Evolutionary conservation across 495 filamentous ascomycete genomes (phyloP).

Genomic region (Xylaria flabelliformis): DNA sequence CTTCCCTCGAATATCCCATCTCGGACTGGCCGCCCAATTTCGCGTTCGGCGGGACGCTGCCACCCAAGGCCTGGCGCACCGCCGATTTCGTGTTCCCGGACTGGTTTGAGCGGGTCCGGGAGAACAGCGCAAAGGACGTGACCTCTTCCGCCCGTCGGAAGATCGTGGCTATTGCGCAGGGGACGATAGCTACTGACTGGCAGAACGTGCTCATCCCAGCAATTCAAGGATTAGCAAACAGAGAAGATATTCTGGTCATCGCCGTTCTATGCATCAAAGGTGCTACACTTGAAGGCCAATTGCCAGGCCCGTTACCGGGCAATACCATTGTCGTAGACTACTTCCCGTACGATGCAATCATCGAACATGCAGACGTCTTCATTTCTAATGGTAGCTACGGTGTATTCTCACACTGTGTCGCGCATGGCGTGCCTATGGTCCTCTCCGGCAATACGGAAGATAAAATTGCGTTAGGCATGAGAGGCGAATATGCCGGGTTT

Average conservation of each 20-base stretch:
- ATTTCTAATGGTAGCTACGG: conserved; percentile 47
- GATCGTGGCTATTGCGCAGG: conserved; percentile 45
- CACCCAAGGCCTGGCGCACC: conserved; percentile 45
- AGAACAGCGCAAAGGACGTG: conserved; percentile 22
- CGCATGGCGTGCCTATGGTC: conserved; percentile 43
- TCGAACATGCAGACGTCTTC: conserved; percentile 41
- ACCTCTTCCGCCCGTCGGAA: conserved; percentile 21
- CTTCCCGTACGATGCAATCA: conserved; percentile 47
- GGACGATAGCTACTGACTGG: conserved; percentile 39
- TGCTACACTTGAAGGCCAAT: conserved; percentile 24
- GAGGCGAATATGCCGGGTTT: conserved; percentile 45
- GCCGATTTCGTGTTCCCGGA: conserved; percentile 28
- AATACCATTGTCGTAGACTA: conserved; percentile 43
- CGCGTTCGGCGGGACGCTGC: conserved; percentile 42
- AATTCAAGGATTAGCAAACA: conserved; percentile 36
- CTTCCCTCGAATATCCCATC: conserved; percentile 40
- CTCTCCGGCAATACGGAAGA: conserved; percentile 43
- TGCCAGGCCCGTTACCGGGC: conserved; percentile 24
- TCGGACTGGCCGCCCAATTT: conserved; percentile 39
- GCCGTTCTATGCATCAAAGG: conserved; percentile 42
- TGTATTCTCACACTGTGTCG: conserved; percentile 40
- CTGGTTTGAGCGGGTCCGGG: conserved; percentile 1
- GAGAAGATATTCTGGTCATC: conserved; percentile 41
- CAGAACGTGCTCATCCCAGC: conserved; percentile 40
- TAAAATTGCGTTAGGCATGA: conserved; percentile 40